Percentiles rank a stretch among this genome's conserved stretches.
Evolutionary conservation across 306 rosid species (phyloP).

Genomic region (Lotus japonicus): DNA sequence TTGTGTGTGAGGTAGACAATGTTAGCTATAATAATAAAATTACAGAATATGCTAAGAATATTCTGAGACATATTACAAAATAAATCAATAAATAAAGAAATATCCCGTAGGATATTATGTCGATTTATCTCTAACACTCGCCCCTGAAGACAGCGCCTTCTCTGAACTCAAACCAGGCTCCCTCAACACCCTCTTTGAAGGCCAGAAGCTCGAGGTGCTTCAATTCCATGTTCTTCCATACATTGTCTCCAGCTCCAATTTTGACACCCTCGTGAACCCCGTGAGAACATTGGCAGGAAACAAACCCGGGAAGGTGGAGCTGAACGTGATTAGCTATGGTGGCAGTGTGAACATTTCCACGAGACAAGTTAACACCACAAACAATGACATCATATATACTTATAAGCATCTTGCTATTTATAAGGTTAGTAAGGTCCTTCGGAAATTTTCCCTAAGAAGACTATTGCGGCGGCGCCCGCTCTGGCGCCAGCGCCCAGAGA

Average conservation of each 20-base stretch:
- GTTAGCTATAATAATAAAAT: no score
- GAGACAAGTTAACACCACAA: constrained; percentile 48
- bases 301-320: constrained; percentile 33
- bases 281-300: constrained; percentile 57
- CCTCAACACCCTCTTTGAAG: constrained; percentile 45
- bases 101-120: no score
- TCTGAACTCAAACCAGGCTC: constrained; percentile 56
- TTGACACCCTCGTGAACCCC: constrained; percentile 63
- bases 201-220: constrained; percentile 47
- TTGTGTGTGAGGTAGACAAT: no score
- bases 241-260: constrained; percentile 41
- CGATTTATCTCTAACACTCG: no score
- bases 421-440: constrained; percentile 47
- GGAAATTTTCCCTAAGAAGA: constrained; percentile 30
- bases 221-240: constrained; percentile 61
- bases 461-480: constrained; percentile 9
- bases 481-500: background rate
- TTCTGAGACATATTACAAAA: no score
- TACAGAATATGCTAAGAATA: no score
- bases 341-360: constrained; percentile 49
- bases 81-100: no score
- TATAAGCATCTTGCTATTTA: constrained; percentile 51
- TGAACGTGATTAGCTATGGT: constrained; percentile 51
- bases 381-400: constrained; percentile 43
- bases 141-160: constrained; percentile 53